Evolutionary conservation across 2,329 filamentous ascomycete species (phyloP).

Genomic region (Chrysosporium queenslandicum): DNA sequence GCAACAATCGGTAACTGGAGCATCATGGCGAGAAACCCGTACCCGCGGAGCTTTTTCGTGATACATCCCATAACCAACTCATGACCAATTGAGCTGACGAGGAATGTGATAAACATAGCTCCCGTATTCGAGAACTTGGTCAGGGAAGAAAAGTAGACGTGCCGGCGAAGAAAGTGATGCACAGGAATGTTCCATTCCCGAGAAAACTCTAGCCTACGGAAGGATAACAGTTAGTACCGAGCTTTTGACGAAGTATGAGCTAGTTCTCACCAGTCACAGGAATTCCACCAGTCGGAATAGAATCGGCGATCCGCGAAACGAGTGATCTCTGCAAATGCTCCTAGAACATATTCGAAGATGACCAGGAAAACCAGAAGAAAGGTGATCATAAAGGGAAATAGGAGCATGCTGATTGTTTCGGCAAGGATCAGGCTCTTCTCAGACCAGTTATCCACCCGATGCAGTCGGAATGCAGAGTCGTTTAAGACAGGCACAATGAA

Average conservation of each 20-base stretch:
- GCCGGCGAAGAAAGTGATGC: constrained; percentile 85
- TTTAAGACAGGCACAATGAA: constrained; percentile 85
- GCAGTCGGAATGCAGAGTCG: constrained; percentile 54
- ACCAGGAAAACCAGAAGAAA: constrained; percentile 94
- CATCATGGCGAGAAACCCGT: constrained; percentile 94
- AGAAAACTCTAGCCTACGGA: constrained; percentile 72
- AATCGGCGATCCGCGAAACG: constrained; percentile 89
- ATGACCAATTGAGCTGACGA: constrained; percentile 80
- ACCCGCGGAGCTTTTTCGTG: constrained; percentile 89
- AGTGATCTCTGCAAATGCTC: constrained; percentile 89
- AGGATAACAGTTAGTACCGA: not conserved
- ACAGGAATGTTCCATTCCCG: constrained; percentile 97
- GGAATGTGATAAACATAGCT: constrained; percentile 82
- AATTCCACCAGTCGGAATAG: constrained; percentile 67
- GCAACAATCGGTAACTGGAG: constrained; percentile 90
- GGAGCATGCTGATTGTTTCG: constrained; percentile 79
- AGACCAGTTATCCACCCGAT: constrained; percentile 39
- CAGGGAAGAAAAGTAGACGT: constrained; percentile 80
- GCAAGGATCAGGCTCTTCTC: constrained; percentile 72
- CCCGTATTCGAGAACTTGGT: constrained; percentile 63
- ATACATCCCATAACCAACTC: constrained; percentile 97
- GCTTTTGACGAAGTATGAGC: not conserved
- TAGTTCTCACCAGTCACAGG: constrained; percentile 37
- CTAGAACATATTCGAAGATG: constrained; percentile 94
- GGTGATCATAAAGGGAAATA: constrained; percentile 96